phyloP scores from a whole-genome alignment of 208 protist species.

The Leishmania aethiopica region DNA sequence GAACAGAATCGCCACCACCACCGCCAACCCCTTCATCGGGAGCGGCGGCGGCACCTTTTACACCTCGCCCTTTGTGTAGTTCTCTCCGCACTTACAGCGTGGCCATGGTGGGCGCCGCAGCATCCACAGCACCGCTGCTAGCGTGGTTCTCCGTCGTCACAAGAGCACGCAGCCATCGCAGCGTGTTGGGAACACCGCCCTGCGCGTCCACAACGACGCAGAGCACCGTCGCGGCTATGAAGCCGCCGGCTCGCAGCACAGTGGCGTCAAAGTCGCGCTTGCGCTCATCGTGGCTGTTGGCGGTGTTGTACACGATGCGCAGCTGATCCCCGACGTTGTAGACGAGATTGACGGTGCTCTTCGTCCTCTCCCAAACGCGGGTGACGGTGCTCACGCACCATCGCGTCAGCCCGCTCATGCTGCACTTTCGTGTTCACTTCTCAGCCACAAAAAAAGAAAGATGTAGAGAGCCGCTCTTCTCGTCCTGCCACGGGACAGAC shows the following conservation, averaged over 20 bases:
- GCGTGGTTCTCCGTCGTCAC: conserved; percentile 14
- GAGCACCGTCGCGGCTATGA: conserved; percentile 34
- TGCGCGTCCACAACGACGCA: conserved; percentile 55
- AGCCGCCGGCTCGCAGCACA: conserved; percentile 37
- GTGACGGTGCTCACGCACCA: conserved; percentile 32
- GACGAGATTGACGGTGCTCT: conserved; percentile 44
- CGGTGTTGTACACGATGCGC: conserved; percentile 71
- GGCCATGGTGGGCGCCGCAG: not conserved
- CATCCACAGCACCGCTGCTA: not conserved
- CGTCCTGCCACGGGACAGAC: not conserved
- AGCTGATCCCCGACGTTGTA: conserved; percentile 76
- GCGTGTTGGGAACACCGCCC: conserved; percentile 40
- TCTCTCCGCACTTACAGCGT: not conserved
- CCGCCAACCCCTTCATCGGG: not conserved
- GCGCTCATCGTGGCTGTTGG: conserved; percentile 59
- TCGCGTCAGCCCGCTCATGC: conserved; percentile 23
- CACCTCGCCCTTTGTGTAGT: not conserved
- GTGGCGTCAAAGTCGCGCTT: conserved; percentile 51
- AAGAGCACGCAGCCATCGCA: conserved; percentile 28
- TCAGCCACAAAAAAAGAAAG: not conserved
- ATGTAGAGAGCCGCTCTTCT: not conserved
- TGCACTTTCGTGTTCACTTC: too few species aligned
- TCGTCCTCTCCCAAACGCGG: conserved; percentile 42
- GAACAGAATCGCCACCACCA: not conserved
- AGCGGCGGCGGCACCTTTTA: not conserved